phyloP scores from a whole-genome alignment of 1,139 yeast species.

The Candida pseudoviswanathii region DNA sequence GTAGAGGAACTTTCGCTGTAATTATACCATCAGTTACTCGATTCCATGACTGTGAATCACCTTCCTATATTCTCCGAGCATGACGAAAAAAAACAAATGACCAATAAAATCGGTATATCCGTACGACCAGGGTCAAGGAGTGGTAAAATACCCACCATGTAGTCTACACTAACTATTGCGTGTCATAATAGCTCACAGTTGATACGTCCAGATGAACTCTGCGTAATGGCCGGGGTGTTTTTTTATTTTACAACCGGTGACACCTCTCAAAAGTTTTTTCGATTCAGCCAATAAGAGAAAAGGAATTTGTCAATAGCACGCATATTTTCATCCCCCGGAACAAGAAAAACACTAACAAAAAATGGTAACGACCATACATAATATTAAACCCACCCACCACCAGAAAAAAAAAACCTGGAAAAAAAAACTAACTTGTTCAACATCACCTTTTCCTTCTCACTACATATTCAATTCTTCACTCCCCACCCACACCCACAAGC shows the following conservation, averaged over 20 bases:
- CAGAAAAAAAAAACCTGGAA: neutral
- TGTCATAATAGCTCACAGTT: no score
- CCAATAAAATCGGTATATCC: neutral
- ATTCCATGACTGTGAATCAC: neutral
- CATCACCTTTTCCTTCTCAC: constrained; percentile 1
- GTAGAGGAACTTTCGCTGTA: neutral
- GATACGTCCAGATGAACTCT: no score
- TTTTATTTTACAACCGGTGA: neutral
- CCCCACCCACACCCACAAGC: neutral
- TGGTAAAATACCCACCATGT: neutral
- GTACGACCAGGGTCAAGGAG: neutral
- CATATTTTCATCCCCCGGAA: constrained; percentile 6
- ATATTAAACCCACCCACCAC: neutral
- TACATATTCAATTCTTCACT: constrained; percentile 2
- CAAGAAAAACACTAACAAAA: constrained; percentile 3
- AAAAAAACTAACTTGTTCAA: constrained; percentile 4
- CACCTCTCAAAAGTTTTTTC: neutral
- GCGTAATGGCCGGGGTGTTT: no score
- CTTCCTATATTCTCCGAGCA: constrained; percentile 2
- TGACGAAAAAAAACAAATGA: neutral
- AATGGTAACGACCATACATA: neutral
- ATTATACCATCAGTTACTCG: neutral
- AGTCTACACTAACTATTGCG: neutral
- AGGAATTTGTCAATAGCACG: constrained; percentile 12
- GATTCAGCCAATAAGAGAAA: constrained; percentile 9